phyloP scores from a whole-genome alignment of 345 rosid genomes.

The Angophora floribunda region DNA sequence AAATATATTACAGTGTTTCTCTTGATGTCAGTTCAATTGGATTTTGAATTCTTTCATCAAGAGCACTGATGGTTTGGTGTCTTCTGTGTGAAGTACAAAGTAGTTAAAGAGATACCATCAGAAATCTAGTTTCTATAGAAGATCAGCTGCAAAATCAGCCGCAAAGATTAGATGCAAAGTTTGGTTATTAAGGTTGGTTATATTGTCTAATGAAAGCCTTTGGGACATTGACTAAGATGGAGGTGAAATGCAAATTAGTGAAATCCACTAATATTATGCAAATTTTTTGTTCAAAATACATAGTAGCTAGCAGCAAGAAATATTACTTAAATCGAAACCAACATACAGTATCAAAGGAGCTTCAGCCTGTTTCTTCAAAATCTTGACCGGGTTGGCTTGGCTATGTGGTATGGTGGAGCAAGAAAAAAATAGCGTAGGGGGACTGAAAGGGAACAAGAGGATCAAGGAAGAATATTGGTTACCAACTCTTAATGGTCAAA shows the following conservation, averaged over 20 bases:
- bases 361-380: neutral
- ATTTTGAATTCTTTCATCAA: neutral
- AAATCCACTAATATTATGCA: neutral
- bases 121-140: neutral
- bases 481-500: neutral
- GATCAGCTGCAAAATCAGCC: neutral
- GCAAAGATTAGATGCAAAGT: neutral
- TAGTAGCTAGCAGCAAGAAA: neutral
- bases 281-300: neutral
- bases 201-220: neutral
- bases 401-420: neutral
- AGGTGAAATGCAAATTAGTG: neutral
- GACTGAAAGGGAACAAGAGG: neutral
- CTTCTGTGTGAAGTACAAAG: neutral
- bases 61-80: neutral
- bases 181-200: neutral
- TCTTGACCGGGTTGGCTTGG: neutral
- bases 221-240: neutral
- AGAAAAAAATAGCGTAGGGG: neutral
- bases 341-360: neutral
- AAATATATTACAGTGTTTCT: neutral
- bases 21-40: neutral
- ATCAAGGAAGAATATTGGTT: neutral
- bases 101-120: neutral
- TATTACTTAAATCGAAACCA: neutral